Percentiles rank a stretch among this genome's conserved stretches.
phyloP scores from a whole-genome alignment of 495 filamentous ascomycete species.

The Podospora bellae-mahoneyi region DNA sequence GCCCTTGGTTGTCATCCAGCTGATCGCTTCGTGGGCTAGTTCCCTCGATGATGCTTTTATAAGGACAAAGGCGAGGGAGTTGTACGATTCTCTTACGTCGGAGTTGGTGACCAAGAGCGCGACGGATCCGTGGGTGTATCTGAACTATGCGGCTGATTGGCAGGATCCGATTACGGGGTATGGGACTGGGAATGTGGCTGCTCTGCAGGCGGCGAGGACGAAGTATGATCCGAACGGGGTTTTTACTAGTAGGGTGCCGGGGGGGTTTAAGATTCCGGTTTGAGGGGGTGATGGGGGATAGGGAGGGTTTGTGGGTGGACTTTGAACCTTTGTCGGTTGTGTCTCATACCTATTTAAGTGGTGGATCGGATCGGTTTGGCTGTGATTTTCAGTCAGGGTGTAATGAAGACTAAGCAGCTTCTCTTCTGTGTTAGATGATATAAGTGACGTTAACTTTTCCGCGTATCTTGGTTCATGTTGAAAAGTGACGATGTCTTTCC shows the following conservation, averaged over 20 bases:
- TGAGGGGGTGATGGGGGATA: background rate
- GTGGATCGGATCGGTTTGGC: background rate
- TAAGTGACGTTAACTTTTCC: background rate
- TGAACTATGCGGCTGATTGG: constrained; percentile 45
- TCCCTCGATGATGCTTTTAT: constrained; percentile 3
- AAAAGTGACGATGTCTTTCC: background rate
- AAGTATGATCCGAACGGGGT: constrained; percentile 49
- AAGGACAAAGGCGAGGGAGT: constrained; percentile 14
- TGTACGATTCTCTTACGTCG: constrained; percentile 5
- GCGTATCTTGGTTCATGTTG: background rate
- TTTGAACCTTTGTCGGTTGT: background rate
- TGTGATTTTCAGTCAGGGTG: background rate
- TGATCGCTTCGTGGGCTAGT: background rate
- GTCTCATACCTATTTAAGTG: background rate
- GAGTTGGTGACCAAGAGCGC: constrained; percentile 22
- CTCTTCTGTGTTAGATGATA: background rate
- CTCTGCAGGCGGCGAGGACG: constrained; percentile 35
- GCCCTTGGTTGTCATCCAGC: background rate
- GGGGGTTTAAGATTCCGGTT: constrained; percentile 26
- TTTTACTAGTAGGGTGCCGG: constrained; percentile 42
- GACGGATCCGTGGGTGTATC: constrained; percentile 25
- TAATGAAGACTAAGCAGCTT: background rate
- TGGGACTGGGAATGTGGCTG: constrained; percentile 41
- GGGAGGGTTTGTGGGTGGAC: background rate
- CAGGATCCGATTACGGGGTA: constrained; percentile 44